Conservation (phyloP, 495 filamentous ascomycete genomes). For the Daldinia bambusicola region DNA sequence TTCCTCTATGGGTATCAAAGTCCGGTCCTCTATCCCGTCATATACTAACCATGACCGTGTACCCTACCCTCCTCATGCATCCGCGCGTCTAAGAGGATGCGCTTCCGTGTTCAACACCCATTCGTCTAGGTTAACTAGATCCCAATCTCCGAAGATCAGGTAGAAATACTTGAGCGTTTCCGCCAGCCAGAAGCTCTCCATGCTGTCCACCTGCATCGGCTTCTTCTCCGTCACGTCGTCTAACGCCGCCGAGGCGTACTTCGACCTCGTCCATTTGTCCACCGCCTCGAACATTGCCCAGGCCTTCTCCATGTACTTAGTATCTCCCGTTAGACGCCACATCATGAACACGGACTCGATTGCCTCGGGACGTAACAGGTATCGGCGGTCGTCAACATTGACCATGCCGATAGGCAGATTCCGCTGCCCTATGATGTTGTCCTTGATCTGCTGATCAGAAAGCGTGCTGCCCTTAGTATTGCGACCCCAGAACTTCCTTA, state of each 20-base stretch:
- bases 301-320: conserved; percentile 64
- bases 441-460: conserved; percentile 51
- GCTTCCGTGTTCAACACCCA: conserved; percentile 76
- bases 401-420: conserved; percentile 69
- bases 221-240: conserved; percentile 42
- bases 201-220: conserved; percentile 54
- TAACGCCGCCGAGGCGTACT: conserved; percentile 47
- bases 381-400: conserved; percentile 67
- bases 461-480: conserved; percentile 38
- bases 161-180: conserved; percentile 92
- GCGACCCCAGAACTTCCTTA: conserved; percentile 48
- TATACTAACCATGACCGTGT: conserved; percentile 1
- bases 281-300: conserved; percentile 67
- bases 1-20: conserved; percentile 23
- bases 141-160: conserved; percentile 79
- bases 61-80: conserved; percentile 28
- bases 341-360: conserved; percentile 72
- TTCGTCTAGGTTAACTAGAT: conserved; percentile 69
- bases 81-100: conserved; percentile 71
- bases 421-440: conserved; percentile 55
- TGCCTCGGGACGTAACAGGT: conserved; percentile 74
- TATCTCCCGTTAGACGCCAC: conserved; percentile 68
- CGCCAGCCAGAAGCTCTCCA: conserved; percentile 68
- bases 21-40: conserved; percentile 9
- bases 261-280: conserved; percentile 47